Conservation (phyloP, 495 filamentous ascomycete species). For the Penicillium maclennaniae region DNA sequence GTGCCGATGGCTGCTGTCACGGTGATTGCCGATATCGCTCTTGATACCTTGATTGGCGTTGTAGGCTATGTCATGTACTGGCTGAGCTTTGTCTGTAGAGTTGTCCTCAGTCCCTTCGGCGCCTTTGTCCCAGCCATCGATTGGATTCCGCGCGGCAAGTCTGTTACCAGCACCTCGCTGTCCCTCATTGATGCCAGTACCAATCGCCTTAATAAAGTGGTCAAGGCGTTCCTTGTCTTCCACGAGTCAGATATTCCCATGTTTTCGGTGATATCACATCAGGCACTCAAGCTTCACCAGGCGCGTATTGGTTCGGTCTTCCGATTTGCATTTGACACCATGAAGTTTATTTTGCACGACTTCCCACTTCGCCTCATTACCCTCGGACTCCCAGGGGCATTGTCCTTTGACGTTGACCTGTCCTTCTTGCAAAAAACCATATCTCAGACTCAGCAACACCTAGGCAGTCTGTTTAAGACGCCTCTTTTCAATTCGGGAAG, state of each 20-base stretch:
- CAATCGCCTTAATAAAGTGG: conserved; percentile 40
- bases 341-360: conserved; percentile 37
- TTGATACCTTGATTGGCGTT: conserved; percentile 57
- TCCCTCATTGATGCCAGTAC: conserved; percentile 47
- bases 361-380: conserved; percentile 36
- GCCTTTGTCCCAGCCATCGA: conserved; percentile 40
- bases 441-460: conserved; percentile 15
- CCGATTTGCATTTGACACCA: conserved; percentile 13
- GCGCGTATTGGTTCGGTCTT: conserved; percentile 31
- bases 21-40: conserved; percentile 64
- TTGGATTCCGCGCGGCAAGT: conserved; percentile 35
- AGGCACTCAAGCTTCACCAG: conserved; percentile 50
- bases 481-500: conserved; percentile 21
- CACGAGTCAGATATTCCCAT: conserved; percentile 55
- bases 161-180: conserved; percentile 42
- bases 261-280: conserved; percentile 60
- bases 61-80: conserved; percentile 55
- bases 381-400: conserved; percentile 19
- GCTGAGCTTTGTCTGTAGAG: conserved; percentile 40
- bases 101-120: conserved; percentile 43
- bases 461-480: conserved; percentile 19
- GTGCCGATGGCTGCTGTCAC: conserved; percentile 68
- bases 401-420: conserved; percentile 17
- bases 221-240: conserved; percentile 41
- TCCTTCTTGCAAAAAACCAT: conserved; percentile 12